phyloP scores from a whole-genome alignment of 2,329 filamentous ascomycete genomes.

The Neofusicoccum ribis region DNA sequence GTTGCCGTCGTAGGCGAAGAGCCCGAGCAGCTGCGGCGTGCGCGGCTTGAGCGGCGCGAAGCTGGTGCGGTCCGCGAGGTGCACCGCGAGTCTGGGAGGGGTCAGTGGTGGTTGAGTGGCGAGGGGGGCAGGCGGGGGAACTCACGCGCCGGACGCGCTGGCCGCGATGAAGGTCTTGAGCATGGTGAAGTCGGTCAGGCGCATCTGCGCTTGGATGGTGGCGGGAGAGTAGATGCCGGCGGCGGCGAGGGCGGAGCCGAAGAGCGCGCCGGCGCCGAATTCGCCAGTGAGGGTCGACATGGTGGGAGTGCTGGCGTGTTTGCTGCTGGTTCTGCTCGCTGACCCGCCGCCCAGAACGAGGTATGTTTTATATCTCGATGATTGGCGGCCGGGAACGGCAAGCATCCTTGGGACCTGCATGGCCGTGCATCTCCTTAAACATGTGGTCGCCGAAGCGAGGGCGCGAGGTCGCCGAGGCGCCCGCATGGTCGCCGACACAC shows the following conservation, averaged over 20 bases:
- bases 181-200: conserved; percentile 65
- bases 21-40: conserved; percentile 44
- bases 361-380: too few relatives aligned
- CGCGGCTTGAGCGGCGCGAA: conserved; percentile 51
- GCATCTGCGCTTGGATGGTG: conserved; percentile 63
- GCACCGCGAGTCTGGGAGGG: conserved; percentile 45
- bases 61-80: conserved; percentile 46
- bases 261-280: conserved; percentile 51
- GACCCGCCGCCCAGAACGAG: too few relatives aligned
- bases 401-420: too few relatives aligned
- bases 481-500: neutral
- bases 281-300: neutral
- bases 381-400: too few relatives aligned
- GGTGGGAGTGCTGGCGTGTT: neutral
- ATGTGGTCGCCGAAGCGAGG: too few relatives aligned
- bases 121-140: too few relatives aligned
- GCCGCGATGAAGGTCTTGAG: conserved; percentile 64
- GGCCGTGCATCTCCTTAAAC: too few relatives aligned
- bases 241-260: conserved; percentile 44
- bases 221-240: conserved; percentile 62
- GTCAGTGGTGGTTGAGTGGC: neutral
- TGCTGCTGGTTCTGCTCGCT: too few relatives aligned
- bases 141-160: conserved; percentile 63
- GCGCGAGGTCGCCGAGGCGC: too few relatives aligned
- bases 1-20: conserved; percentile 65